Conservation (phyloP, 257 asterid species). For the Plectranthus barbatus region DNA sequence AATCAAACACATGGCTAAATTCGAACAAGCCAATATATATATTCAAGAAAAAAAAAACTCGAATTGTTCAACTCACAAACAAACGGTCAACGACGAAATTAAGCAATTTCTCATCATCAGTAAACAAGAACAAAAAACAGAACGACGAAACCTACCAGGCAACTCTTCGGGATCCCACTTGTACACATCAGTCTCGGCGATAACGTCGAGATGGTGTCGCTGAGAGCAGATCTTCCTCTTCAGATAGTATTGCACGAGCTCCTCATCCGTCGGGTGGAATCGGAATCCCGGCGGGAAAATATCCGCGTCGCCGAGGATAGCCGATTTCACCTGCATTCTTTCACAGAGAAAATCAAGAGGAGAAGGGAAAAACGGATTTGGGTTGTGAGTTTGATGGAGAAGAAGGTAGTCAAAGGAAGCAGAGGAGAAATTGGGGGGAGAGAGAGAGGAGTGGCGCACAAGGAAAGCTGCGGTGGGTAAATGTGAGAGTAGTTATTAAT, state of each 20-base stretch:
- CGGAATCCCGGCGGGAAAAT: conserved; percentile 79
- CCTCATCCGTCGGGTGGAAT: conserved; percentile 93
- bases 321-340: conserved; percentile 22
- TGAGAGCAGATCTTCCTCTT: conserved; percentile 71
- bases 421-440: background rate
- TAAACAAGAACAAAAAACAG: background rate
- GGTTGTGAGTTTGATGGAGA: background rate
- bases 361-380: background rate
- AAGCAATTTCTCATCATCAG: background rate
- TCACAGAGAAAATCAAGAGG: background rate
- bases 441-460: conserved; percentile 8
- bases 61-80: background rate
- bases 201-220: conserved; percentile 42
- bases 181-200: conserved; percentile 70
- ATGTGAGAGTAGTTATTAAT: background rate
- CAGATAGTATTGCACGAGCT: conserved; percentile 60
- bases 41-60: background rate
- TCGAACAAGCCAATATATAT: too few species aligned
- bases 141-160: conserved; percentile 44
- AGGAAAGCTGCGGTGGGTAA: background rate
- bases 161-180: conserved; percentile 86
- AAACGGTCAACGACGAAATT: conserved; percentile 7
- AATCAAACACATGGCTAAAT: too few species aligned
- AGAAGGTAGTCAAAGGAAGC: background rate
- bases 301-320: conserved; percentile 20